phyloP scores from a whole-genome alignment of 805 yeast genomes.

The Suhomyces tanzawaensis region DNA sequence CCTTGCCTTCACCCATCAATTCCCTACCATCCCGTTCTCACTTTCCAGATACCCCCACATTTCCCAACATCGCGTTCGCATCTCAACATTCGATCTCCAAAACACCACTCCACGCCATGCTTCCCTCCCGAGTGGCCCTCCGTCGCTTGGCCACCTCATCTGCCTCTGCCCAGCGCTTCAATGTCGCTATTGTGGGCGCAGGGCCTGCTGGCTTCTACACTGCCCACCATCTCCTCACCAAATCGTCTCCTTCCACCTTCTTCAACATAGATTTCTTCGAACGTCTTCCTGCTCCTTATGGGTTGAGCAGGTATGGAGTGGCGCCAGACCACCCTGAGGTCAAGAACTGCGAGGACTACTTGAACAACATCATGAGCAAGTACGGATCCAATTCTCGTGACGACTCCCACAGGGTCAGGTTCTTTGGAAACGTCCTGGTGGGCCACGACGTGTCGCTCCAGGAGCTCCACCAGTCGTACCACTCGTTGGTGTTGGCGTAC shows the following conservation, averaged over 20 bases:
- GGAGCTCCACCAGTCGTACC: conserved; percentile 54
- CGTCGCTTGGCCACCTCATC: neutral
- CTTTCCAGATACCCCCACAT: no score
- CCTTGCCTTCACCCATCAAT: no score
- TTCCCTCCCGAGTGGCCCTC: no score
- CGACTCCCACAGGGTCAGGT: conserved; percentile 31
- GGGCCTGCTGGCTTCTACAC: conserved; percentile 98
- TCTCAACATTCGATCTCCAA: no score
- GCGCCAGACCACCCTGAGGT: conserved; percentile 99
- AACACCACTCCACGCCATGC: no score
- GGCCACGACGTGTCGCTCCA: conserved; percentile 60
- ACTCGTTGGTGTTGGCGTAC: conserved; percentile 76
- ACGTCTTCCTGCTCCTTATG: conserved; percentile 83
- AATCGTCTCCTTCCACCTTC: conserved; percentile 24
- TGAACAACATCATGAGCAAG: conserved; percentile 47
- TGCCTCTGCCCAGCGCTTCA: conserved; percentile 14
- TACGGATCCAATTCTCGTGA: conserved; percentile 3
- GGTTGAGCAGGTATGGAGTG: conserved; percentile 91
- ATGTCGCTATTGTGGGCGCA: conserved; percentile 81
- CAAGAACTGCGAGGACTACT: conserved; percentile 75
- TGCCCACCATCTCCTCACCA: conserved; percentile 65
- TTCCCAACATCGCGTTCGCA: no score
- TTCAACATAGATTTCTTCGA: conserved; percentile 76
- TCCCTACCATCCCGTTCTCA: no score
- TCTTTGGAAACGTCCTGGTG: conserved; percentile 68